A percentile compares a stretch with the other conserved stretches of the same genome.
phyloP scores from a whole-genome alignment of 208 protist species.

The Trypanosoma theileri region DNA sequence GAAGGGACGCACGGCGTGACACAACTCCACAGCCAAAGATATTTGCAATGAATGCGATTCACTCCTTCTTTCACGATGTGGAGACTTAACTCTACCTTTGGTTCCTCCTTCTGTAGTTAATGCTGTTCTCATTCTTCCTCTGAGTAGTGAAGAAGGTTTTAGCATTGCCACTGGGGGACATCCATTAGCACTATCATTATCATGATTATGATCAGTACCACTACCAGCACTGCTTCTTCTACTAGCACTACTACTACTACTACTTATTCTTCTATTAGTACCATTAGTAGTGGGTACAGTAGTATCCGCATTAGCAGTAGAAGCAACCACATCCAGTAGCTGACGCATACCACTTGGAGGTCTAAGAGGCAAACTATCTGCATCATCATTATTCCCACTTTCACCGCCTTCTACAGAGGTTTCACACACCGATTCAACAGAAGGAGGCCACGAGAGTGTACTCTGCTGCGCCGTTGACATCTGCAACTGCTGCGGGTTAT shows the following conservation, averaged over 20 bases:
- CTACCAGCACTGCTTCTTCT: background rate
- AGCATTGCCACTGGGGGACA: conserved; percentile 15
- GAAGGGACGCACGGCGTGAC: conserved; percentile 43
- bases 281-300: background rate
- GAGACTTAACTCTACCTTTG: background rate
- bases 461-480: background rate
- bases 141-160: too few relatives aligned
- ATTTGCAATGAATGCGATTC: conserved; percentile 19
- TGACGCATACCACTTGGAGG: too few relatives aligned
- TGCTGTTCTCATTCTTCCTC: too few relatives aligned
- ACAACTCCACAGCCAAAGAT: conserved; percentile 42
- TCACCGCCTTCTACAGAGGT: background rate
- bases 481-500: background rate
- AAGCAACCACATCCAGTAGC: too few relatives aligned
- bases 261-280: background rate
- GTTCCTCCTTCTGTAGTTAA: too few relatives aligned
- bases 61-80: conserved; percentile 9
- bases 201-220: background rate
- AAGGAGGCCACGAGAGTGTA: background rate
- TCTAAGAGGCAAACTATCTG: too few relatives aligned
- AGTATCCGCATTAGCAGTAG: too few relatives aligned
- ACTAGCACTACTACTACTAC: background rate
- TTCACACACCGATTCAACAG: conserved; percentile 5
- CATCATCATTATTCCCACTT: too few relatives aligned
- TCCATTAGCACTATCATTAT: background rate